Evolutionary conservation across 2,329 filamentous ascomycete genomes (phyloP), one percentile per base, ranked within the genome.

Genomic region (Trichophyton simii): DNA sequence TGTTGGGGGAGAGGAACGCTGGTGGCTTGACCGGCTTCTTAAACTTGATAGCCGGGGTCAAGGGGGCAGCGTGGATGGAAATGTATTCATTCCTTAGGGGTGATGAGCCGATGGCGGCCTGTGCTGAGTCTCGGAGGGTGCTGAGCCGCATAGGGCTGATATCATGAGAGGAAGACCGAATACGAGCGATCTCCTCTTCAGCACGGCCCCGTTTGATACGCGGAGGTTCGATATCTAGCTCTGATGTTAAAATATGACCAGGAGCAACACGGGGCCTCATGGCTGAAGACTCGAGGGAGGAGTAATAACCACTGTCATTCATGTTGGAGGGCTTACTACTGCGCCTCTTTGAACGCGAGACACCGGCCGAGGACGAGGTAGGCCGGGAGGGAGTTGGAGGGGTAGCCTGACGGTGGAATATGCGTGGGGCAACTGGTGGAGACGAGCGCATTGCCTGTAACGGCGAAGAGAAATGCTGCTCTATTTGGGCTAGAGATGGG

Each of bases 221-320:
- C 58, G 87, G 87, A n/a, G 86, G 85, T 67, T 91, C 88, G 59
- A 86, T 82, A 68, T 84, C 82, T 52, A 81, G 73, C 68, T 95
- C 91, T 0, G 89, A 92, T 3, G 87, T 89, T 50, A 90, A 80
- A 18, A 89, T 79, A 61, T 83, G 79, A 15, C 77, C 78, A 63
- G 83, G 79, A 65, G 83, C 82, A 18, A 58, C 41, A 65, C 86
- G 84, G 57, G 87, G 85, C 63, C 92, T 84, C 72, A 89, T 82
- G 13, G 82, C 90, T 0, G 94, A 97, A 2, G 94, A 97, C 68
- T 96, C 91, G 18, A 97, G 81, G 0, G 91, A 96, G 1, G 94
- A 97, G 72, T 95, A 96, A 74, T 97, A 99, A 46, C 94, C 94
- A 71, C 92, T 97, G 74, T 99, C 94, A 69, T 88, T 89, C 78